Conservation (phyloP, 1,139 yeast species). For the Suhomyces coccinellae region DNA sequence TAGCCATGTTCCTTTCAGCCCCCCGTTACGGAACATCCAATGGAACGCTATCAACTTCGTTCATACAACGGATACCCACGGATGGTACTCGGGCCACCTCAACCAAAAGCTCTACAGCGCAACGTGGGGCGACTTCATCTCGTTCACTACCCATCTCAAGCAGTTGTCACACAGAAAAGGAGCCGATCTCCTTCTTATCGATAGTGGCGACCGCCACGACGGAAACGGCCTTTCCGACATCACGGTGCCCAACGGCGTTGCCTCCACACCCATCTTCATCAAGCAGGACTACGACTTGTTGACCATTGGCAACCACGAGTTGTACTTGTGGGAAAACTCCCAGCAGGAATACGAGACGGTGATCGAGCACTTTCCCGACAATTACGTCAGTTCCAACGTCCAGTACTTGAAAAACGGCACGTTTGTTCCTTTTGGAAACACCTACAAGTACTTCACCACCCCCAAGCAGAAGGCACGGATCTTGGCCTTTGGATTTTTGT, state of each 20-base stretch:
- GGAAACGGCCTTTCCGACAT: constrained; percentile 90
- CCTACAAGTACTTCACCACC: constrained; percentile 66
- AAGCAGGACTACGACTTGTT: constrained; percentile 73
- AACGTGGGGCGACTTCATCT: constrained; percentile 90
- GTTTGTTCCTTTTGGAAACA: constrained; percentile 67
- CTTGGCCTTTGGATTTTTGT: constrained; percentile 76
- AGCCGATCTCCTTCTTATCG: constrained; percentile 71
- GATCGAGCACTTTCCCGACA: constrained; percentile 58
- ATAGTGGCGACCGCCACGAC: constrained; percentile 93
- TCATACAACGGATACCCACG: constrained; percentile 95
- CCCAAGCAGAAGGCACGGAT: constrained; percentile 51
- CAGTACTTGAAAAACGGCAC: constrained; percentile 55
- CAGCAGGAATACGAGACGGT: constrained; percentile 63
- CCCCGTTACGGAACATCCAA: neutral
- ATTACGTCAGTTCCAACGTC: constrained; percentile 80
- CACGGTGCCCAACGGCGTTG: constrained; percentile 66
- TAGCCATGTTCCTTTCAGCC: neutral
- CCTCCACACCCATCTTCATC: constrained; percentile 63
- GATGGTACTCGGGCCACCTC: constrained; percentile 89
- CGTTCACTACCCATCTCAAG: constrained; percentile 59
- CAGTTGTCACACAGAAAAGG: constrained; percentile 43
- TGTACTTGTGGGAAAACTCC: constrained; percentile 71
- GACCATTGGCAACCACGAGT: constrained; percentile 91
- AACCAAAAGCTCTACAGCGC: constrained; percentile 75
- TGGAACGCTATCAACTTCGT: constrained; percentile 79